A percentile compares a stretch with the other conserved stretches of the same genome.
These are phyloP conservation scores for Solanum aculeatissimum DNA, from an alignment of 305 asterid species.

Conservation along the genomic window DNA sequence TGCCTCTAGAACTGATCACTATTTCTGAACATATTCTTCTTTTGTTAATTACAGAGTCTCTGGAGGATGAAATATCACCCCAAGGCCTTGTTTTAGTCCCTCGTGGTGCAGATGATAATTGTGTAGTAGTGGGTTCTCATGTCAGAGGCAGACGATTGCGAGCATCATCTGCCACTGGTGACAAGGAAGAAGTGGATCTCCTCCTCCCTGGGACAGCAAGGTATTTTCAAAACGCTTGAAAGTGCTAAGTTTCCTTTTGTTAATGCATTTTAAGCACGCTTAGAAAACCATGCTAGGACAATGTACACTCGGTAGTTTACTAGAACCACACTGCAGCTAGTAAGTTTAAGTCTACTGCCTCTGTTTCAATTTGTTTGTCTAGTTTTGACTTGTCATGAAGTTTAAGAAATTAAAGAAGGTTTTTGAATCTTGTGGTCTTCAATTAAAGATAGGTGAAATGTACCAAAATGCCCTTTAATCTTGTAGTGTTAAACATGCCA, in stretches of 20 bases:
- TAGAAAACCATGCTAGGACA: not conserved
- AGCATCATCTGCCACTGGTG: constrained; percentile 81
- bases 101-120: constrained; percentile 48
- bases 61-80: constrained; percentile 90
- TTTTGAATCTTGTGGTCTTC: too few species aligned
- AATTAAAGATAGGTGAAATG: too few species aligned
- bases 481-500: too few species aligned
- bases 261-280: not conserved
- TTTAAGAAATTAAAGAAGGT: too few species aligned
- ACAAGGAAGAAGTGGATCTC: constrained; percentile 92
- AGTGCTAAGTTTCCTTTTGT: not conserved
- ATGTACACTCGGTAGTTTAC: not conserved
- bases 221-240: constrained; percentile 19
- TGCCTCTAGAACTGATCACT: not conserved
- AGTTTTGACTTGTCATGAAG: too few species aligned
- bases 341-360: not conserved
- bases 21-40: not conserved
- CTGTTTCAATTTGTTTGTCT: too few species aligned
- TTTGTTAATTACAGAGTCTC: constrained; percentile 36
- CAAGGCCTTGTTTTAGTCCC: constrained; percentile 93
- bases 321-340: not conserved
- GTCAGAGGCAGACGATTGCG: constrained; percentile 81
- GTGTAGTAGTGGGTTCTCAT: constrained; percentile 70
- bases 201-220: constrained; percentile 99
- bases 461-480: too few species aligned